A percentile compares a stretch with the other conserved stretches of the same genome.
Conservation (phyloP, 345 rosid genomes). For the Acer saccharum region DNA sequence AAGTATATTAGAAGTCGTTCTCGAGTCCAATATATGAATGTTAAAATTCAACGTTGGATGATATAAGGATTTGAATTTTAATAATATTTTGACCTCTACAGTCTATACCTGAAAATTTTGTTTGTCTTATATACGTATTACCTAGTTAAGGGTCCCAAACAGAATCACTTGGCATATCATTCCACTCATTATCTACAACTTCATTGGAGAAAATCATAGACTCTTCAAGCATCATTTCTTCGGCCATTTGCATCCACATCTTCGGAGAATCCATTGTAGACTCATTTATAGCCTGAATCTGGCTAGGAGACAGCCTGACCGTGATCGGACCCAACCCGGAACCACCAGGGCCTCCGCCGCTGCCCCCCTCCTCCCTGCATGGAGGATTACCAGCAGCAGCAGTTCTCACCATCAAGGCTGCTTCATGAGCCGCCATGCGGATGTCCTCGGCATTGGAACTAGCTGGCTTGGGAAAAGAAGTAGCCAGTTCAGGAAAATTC, state of each 20-base stretch:
- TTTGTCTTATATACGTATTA: neutral
- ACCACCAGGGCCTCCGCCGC: neutral
- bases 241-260: slow-evolving; percentile 63
- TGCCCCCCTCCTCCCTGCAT: neutral
- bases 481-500: slow-evolving; percentile 63
- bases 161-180: neutral
- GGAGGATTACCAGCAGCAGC: neutral
- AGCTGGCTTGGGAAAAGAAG: slow-evolving; percentile 50
- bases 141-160: slow-evolving; percentile 20
- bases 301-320: slow-evolving; percentile 64
- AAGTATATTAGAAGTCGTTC: too few species aligned
- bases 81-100: too few species aligned
- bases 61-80: too few species aligned
- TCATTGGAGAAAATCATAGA: slow-evolving; percentile 9
- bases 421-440: slow-evolving; percentile 69
- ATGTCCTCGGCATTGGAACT: slow-evolving; percentile 60
- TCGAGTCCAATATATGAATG: too few species aligned
- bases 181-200: neutral
- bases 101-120: too few species aligned
- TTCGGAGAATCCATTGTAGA: slow-evolving; percentile 77
- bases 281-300: slow-evolving; percentile 85
- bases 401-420: slow-evolving; percentile 4
- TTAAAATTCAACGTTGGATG: too few species aligned
- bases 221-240: slow-evolving; percentile 23
- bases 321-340: slow-evolving; percentile 7